Base-by-base conservation (phyloP, 2,329 filamentous ascomycete species). In the Orbilia ellipsospora region DNA sequence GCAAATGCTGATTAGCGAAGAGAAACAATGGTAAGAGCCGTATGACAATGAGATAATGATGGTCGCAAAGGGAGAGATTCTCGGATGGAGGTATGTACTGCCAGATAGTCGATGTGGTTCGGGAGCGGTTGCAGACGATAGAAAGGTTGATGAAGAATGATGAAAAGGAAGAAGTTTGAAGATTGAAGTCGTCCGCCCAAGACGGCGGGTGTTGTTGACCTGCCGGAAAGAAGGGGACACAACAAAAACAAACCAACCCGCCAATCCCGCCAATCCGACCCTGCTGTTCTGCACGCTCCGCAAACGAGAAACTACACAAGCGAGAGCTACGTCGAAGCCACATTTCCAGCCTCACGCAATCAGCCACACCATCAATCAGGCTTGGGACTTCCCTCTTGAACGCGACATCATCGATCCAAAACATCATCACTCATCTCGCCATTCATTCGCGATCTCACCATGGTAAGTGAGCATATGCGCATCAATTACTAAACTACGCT, bases 171-270 rank as follows among this genome's bases (percentile, higher is more conserved):
- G 63, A 51, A 36, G 42, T 23, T 23, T 48, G 51, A 55, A 45
- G 23, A 40, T 18, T 28, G 50, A 40, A 44, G 18, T 48, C 13
- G 44, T 36, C 10, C 31, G 1, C 10, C 44, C 16, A 18, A 48
- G 59, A 51, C 51, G 50, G 45, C 42, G 16, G 51, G 51, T 23
- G 51, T 20, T 12, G 61, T 20, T 26, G 31, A 20, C 31, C 31
- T 36, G 31, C 31, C 8, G 26, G 28, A 16, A 36, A 7, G 52
- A 60, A 18, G 51, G 65, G 44, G 57, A 42, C 50, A 63, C 57
- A 70, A 70, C 66, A 70, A 70, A 70, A 62, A 69, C 65, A 69
- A 70, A 63, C 57, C 40, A 56, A 26, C 31, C 31, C 31, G 31
- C 31, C 31, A 36, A 36, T 36, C 31, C 31, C 2, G 5, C 31